Evolutionary conservation across 164 flowering plant genomes (phyloP).

Genomic region (Tinospora cordifolia): DNA sequence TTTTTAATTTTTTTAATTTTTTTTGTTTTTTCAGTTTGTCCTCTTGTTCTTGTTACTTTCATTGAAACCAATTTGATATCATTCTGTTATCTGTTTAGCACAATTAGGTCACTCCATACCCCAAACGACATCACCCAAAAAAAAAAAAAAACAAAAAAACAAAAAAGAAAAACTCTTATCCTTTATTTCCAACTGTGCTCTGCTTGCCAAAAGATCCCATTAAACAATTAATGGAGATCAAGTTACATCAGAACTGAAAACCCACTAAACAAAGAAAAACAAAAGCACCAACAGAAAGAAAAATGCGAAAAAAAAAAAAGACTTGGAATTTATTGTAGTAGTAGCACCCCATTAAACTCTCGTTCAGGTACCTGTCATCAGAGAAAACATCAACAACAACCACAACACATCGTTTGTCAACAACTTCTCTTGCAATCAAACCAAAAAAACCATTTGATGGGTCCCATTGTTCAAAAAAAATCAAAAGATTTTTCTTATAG

Average conservation of each 20-base stretch:
- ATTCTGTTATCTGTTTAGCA: background rate
- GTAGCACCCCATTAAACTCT: background rate
- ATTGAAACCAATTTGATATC: background rate
- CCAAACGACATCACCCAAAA: too few species aligned
- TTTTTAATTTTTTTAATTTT: too few species aligned
- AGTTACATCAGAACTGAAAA: conserved; percentile 2
- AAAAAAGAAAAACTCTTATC: background rate
- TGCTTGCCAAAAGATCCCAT: background rate
- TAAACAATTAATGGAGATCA: background rate
- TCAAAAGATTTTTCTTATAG: too few species aligned
- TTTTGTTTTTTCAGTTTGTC: too few species aligned
- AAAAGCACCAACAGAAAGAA: background rate
- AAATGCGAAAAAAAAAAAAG: background rate
- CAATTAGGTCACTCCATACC: too few species aligned
- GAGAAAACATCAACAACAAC: background rate
- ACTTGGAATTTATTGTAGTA: conserved; percentile 1
- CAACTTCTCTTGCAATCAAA: background rate
- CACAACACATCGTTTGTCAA: background rate
- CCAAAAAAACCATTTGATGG: background rate
- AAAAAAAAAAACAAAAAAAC: too few species aligned
- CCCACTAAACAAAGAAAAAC: background rate
- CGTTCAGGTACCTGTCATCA: conserved; percentile 11
- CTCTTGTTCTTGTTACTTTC: background rate
- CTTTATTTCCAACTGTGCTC: background rate
- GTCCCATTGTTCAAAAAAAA: background rate